Conservation (phyloP, 2,329 filamentous ascomycete species). For the Dryadomyces quercus-mongolicae region DNA sequence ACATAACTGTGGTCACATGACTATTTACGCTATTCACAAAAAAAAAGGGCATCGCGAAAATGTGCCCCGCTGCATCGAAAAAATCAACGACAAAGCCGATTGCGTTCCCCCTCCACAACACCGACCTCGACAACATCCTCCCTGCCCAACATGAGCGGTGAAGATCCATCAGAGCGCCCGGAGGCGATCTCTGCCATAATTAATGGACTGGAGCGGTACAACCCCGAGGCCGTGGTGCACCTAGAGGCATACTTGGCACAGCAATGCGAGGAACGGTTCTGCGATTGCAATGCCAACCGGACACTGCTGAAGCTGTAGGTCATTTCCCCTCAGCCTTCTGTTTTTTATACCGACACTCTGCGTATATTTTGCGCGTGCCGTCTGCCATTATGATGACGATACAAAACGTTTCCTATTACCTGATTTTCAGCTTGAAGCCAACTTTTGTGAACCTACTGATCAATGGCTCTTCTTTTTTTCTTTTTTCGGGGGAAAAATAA, state of each 20-base stretch:
- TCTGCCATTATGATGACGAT: slow-evolving; percentile 56
- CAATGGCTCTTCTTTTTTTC: slow-evolving; percentile 4
- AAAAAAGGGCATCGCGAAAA: slow-evolving; percentile 9
- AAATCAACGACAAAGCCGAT: slow-evolving; percentile 8
- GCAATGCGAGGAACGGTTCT: slow-evolving; percentile 90
- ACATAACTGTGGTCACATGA: too few species aligned
- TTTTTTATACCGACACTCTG: background rate
- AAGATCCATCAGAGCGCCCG: slow-evolving; percentile 84
- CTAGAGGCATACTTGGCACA: slow-evolving; percentile 91
- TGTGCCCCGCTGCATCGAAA: slow-evolving; percentile 1
- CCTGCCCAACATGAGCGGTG: slow-evolving; percentile 48
- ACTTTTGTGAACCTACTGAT: slow-evolving; percentile 60
- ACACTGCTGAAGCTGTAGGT: slow-evolving; percentile 95
- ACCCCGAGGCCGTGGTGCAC: slow-evolving; percentile 85
- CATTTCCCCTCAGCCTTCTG: background rate
- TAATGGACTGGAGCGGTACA: slow-evolving; percentile 95
- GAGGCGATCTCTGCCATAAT: slow-evolving; percentile 88
- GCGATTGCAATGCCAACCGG: slow-evolving; percentile 94
- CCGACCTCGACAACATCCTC: background rate
- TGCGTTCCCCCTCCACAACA: slow-evolving; percentile 8
- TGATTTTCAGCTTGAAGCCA: slow-evolving; percentile 63
- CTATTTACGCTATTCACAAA: slow-evolving; percentile 7
- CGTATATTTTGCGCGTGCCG: slow-evolving; percentile 1
- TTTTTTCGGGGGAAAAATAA: too few species aligned
- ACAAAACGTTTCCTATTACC: slow-evolving; percentile 99